Conservation (phyloP, 441 rosid genomes). For the Rhodomyrtus psidioides region DNA sequence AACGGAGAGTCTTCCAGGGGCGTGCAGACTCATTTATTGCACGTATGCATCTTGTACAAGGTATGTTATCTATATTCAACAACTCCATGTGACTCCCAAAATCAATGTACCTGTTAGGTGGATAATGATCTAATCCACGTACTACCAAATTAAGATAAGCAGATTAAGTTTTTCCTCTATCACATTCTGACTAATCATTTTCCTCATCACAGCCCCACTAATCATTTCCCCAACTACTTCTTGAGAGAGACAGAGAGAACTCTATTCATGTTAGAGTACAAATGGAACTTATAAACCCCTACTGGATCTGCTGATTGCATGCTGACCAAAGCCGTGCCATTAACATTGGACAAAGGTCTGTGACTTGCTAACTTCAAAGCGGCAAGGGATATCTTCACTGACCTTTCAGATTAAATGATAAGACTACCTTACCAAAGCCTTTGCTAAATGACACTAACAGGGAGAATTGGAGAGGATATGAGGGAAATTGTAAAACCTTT, state of each 20-base stretch:
- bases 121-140: not conserved
- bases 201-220: not conserved
- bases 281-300: not conserved
- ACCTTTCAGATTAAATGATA: not conserved
- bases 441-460: not conserved
- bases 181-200: not conserved
- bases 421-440: not conserved
- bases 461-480: not conserved
- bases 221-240: not conserved
- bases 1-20: constrained; percentile 48
- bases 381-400: not conserved
- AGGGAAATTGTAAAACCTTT: not conserved
- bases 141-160: not conserved
- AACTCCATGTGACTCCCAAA: not conserved
- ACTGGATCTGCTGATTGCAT: not conserved
- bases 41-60: constrained; percentile 77
- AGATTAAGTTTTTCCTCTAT: not conserved
- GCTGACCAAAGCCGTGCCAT: not conserved
- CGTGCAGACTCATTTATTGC: constrained; percentile 61
- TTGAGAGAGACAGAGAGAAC: not conserved
- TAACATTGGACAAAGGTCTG: not conserved
- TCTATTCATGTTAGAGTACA: not conserved
- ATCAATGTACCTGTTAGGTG: not conserved
- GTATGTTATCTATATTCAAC: constrained; percentile 9
- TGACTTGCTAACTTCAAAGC: not conserved